Conservation (phyloP, 2,329 filamentous ascomycete species). For the Ceratocystis eucalypticola region DNA sequence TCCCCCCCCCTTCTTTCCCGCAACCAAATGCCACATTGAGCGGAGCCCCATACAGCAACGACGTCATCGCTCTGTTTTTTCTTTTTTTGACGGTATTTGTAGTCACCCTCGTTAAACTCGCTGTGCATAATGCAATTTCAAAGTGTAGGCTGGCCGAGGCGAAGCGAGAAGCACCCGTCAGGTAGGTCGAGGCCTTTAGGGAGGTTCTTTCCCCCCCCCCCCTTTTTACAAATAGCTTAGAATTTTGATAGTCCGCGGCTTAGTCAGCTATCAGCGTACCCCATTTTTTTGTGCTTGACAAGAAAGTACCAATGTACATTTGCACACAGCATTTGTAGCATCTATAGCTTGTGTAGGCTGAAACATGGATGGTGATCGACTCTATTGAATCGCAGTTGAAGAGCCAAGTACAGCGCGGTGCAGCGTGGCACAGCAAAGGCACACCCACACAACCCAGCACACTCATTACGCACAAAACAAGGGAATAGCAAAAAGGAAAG, state of each 20-base stretch:
- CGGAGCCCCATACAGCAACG: neutral
- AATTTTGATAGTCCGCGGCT: neutral
- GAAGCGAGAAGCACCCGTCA: too few relatives aligned
- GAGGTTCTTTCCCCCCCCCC: neutral
- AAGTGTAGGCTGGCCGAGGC: too few relatives aligned
- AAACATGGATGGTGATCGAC: neutral
- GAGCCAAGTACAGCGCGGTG: too few relatives aligned
- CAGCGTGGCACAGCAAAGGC: too few relatives aligned
- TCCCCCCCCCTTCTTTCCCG: neutral
- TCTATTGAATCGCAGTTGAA: neutral
- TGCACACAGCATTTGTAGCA: neutral
- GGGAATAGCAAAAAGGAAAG: neutral
- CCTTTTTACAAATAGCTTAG: neutral
- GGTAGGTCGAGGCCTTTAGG: neutral
- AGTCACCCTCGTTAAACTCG: too few relatives aligned
- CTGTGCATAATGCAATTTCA: too few relatives aligned
- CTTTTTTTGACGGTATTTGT: too few relatives aligned
- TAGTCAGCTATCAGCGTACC: neutral
- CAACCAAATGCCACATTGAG: neutral
- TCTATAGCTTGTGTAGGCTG: neutral
- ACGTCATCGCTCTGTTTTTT: neutral
- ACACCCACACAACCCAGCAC: too few relatives aligned
- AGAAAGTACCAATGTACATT: neutral
- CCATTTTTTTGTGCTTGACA: neutral
- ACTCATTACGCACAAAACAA: neutral